Evolutionary conservation across 2,329 filamentous ascomycete genomes (phyloP).

Genomic region (Ophiostoma ips): DNA sequence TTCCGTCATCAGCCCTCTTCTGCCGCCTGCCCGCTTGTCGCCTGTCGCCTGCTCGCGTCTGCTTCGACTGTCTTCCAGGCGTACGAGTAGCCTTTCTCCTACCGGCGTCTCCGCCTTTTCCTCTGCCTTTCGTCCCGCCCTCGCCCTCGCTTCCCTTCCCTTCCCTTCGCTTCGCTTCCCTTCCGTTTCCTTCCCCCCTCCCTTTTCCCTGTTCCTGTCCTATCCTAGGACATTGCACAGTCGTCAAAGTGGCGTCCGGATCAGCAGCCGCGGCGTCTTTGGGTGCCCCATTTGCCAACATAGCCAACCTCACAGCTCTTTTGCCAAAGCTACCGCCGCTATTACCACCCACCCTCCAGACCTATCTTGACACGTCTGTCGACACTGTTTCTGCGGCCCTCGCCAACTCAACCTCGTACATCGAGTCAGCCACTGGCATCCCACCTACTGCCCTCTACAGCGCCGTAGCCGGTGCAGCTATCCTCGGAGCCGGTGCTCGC

Average conservation of each 20-base stretch:
- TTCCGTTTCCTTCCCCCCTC: not conserved
- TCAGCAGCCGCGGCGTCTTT: constrained; percentile 44
- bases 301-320: constrained; percentile 38
- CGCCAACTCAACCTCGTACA: constrained; percentile 36
- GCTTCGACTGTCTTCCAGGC: not conserved
- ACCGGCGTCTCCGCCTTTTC: not conserved
- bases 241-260: constrained; percentile 49
- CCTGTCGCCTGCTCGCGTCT: not conserved
- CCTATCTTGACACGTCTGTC: constrained; percentile 44
- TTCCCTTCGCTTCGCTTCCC: not conserved
- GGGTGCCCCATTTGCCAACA: constrained; percentile 37
- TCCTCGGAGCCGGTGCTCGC: constrained; percentile 33
- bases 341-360: constrained; percentile 28
- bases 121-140: not conserved
- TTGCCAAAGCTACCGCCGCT: constrained; percentile 21
- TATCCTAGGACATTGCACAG: constrained; percentile 22
- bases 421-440: constrained; percentile 35
- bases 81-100: too few relatives aligned
- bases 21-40: not conserved
- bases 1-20: too few relatives aligned
- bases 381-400: constrained; percentile 35
- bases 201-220: constrained; percentile 16
- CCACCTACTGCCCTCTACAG: constrained; percentile 35
- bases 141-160: not conserved
- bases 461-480: constrained; percentile 32